These are phyloP conservation scores for Phytophthora boehmeriae DNA, from an alignment of 352 stramenopile genomes.

Conservation along the genomic window DNA sequence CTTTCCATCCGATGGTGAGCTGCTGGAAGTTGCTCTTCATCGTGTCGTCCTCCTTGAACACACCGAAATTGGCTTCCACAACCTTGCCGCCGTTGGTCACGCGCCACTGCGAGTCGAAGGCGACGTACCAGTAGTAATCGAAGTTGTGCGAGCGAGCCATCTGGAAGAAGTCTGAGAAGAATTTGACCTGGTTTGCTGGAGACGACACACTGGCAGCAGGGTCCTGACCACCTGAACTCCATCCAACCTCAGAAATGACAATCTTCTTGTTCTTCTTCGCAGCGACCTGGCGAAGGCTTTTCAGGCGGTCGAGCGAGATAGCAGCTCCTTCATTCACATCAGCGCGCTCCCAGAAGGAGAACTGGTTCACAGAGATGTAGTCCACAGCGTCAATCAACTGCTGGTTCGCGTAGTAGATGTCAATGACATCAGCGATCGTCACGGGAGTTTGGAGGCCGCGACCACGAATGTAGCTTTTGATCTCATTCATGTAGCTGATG, in stretches of 20 bases:
- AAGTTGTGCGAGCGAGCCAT: constrained; percentile 38
- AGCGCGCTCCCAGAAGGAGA: constrained; percentile 58
- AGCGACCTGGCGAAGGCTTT: constrained; percentile 35
- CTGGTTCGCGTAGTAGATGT: constrained; percentile 56
- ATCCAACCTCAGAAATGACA: constrained; percentile 60
- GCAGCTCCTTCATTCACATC: constrained; percentile 36
- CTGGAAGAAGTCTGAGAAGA: constrained; percentile 64
- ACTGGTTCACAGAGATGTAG: constrained; percentile 67
- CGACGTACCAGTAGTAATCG: constrained; percentile 63
- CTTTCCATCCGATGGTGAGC: constrained; percentile 28
- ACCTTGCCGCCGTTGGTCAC: constrained; percentile 30
- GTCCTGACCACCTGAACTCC: constrained; percentile 41
- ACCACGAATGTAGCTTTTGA: too few relatives aligned
- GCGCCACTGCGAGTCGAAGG: constrained; percentile 58
- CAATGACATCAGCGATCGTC: constrained; percentile 17
- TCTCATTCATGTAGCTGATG: constrained; percentile 38
- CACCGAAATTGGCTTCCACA: constrained; percentile 59
- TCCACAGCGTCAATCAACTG: constrained; percentile 54
- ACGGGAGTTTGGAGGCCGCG: too few relatives aligned
- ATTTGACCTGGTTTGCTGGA: constrained; percentile 47
- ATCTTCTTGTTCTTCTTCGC: constrained; percentile 48
- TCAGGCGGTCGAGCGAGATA: constrained; percentile 51
- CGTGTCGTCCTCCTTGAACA: constrained; percentile 40
- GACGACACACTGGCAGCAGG: constrained; percentile 31
- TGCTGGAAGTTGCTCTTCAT: constrained; percentile 49